phyloP scores from a whole-genome alignment of 805 yeast genomes.

The Candida ipomoeae region DNA sequence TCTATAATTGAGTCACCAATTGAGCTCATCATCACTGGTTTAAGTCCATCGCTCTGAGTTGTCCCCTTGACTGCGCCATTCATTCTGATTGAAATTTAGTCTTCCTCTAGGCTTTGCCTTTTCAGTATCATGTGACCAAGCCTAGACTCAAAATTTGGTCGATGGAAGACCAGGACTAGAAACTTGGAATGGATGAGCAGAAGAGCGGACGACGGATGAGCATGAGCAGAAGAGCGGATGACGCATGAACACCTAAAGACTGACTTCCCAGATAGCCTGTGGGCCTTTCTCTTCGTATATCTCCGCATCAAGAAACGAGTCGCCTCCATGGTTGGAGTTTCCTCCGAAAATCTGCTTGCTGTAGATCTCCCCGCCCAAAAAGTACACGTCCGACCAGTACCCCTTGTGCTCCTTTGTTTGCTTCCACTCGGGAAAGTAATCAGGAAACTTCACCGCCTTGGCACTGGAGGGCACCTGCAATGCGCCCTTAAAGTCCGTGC shows the following conservation, averaged over 20 bases:
- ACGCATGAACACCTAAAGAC: conserved; percentile 5
- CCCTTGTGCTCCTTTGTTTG: conserved; percentile 47
- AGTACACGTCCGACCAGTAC: conserved; percentile 66
- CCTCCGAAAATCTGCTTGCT: conserved; percentile 77
- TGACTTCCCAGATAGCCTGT: conserved; percentile 68
- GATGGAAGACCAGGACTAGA: too few species aligned
- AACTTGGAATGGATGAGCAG: too few species aligned
- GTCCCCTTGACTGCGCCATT: too few species aligned
- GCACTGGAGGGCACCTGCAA: conserved; percentile 79
- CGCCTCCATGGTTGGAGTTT: conserved; percentile 50
- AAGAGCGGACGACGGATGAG: too few species aligned
- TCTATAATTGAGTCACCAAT: too few species aligned
- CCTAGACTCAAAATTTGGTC: too few species aligned
- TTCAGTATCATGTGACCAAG: too few species aligned
- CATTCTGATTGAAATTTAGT: too few species aligned
- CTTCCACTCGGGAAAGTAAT: conserved; percentile 95
- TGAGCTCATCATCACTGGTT: too few species aligned
- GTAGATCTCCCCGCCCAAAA: conserved; percentile 84
- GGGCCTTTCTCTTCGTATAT: conserved; percentile 81
- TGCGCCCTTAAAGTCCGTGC: conserved; percentile 13
- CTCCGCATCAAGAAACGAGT: conserved; percentile 63
- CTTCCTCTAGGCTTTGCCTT: too few species aligned
- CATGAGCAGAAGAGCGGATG: too few species aligned
- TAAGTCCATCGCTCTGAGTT: too few species aligned
- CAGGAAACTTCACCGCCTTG: conserved; percentile 69